Percentiles rank a stretch among this genome's conserved stretches.
Conservation (phyloP, 805 yeast genomes). For the Pichia cephalocereana region DNA sequence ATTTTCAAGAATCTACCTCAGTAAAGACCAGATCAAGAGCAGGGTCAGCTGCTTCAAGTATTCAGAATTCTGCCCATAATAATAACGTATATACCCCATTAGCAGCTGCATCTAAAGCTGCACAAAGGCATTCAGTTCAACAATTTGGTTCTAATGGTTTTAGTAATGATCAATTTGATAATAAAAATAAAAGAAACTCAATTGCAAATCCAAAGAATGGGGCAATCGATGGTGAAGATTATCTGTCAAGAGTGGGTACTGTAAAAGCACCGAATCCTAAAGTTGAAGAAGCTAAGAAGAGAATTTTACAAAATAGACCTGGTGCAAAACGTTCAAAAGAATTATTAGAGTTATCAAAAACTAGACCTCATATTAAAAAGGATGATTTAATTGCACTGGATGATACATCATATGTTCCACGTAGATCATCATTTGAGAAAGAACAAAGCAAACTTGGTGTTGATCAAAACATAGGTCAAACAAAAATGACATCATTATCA, state of each 20-base stretch:
- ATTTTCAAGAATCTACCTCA: not conserved
- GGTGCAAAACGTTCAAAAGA: constrained; percentile 39
- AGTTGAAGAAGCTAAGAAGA: constrained; percentile 12
- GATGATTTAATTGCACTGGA: constrained; percentile 6
- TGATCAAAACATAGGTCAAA: not conserved
- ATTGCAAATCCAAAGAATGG: not conserved
- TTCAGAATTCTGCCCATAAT: not conserved
- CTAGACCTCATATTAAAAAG: constrained; percentile 10
- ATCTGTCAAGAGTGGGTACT: not conserved
- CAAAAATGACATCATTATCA: constrained; percentile 9
- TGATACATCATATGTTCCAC: constrained; percentile 8
- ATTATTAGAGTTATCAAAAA: constrained; percentile 40
- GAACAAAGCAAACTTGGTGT: constrained; percentile 12
- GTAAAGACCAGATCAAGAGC: constrained; percentile 3
- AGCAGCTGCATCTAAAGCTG: constrained; percentile 27
- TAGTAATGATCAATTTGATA: not conserved
- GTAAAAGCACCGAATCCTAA: constrained; percentile 7
- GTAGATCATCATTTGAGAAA: constrained; percentile 46
- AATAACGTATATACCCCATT: constrained; percentile 2
- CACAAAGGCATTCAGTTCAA: constrained; percentile 15
- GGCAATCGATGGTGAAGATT: not conserved
- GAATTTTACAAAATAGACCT: constrained; percentile 11
- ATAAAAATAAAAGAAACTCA: not conserved
- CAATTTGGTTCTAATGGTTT: not conserved
- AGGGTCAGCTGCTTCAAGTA: constrained; percentile 1